These are phyloP conservation scores for Fusarium graminum DNA, from an alignment of 2,329 filamentous ascomycete species.

Conservation along the genomic window DNA sequence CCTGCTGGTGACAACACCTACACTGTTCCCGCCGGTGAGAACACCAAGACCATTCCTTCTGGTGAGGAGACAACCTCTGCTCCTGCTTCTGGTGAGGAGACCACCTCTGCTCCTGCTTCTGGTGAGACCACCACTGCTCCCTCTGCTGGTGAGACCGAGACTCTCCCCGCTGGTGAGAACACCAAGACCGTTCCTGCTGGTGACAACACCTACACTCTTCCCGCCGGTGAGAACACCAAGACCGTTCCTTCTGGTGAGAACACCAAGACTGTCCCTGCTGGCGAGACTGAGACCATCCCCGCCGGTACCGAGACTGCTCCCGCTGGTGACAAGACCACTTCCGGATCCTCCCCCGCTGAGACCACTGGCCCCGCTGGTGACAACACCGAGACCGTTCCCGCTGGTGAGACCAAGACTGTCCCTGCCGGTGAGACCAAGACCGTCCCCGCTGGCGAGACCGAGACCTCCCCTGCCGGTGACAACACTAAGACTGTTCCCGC, in stretches of 20 bases:
- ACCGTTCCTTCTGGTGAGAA: background rate
- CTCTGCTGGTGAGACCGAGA: conserved; percentile 58
- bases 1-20: conserved; percentile 41
- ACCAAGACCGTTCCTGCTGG: conserved; percentile 46
- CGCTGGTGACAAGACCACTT: conserved; percentile 50
- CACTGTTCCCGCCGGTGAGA: too few relatives aligned
- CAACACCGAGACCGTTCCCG: conserved; percentile 55
- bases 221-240: background rate
- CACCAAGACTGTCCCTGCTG: conserved; percentile 56
- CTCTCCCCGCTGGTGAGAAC: conserved; percentile 31
- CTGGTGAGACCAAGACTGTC: conserved; percentile 48
- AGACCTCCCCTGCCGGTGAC: conserved; percentile 16
- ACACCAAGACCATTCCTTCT: conserved; percentile 53
- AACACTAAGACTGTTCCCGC: conserved; percentile 31
- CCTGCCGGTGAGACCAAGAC: conserved; percentile 19
- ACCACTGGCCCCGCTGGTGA: conserved; percentile 65
- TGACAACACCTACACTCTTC: conserved; percentile 55
- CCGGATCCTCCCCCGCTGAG: conserved; percentile 61
- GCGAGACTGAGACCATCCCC: conserved; percentile 26
- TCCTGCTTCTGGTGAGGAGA: conserved; percentile 27
- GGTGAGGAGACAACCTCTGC: conserved; percentile 31
- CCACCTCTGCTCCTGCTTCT: conserved; percentile 41
- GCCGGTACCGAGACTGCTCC: conserved; percentile 50
- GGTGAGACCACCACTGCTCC: conserved; percentile 52
- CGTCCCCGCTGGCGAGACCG: conserved; percentile 18